Conservation (phyloP, 495 filamentous ascomycete species). For the Aspergillus homomorphus region DNA sequence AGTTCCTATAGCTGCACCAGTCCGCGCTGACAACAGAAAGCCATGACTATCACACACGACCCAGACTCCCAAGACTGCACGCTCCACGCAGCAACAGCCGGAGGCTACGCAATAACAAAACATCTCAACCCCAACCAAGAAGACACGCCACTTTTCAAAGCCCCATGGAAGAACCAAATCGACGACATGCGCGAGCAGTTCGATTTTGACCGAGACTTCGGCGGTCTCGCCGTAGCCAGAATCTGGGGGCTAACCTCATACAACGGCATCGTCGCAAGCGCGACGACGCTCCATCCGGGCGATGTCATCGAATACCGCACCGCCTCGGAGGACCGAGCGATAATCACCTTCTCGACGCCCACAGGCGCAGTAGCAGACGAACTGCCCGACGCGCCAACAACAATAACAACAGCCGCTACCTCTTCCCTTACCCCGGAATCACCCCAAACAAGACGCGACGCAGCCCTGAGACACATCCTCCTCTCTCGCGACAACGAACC, state of each 20-base stretch:
- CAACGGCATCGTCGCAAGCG: conserved; percentile 36
- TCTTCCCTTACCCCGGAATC: neutral
- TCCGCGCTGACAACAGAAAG: conserved; percentile 21
- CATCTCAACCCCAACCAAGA: conserved; percentile 10
- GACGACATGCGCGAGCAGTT: conserved; percentile 39
- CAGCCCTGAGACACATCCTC: conserved; percentile 33
- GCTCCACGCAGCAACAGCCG: conserved; percentile 33
- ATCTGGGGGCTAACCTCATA: conserved; percentile 52
- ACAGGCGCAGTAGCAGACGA: neutral
- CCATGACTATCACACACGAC: conserved; percentile 23
- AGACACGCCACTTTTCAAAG: neutral
- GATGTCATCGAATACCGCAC: conserved; percentile 53
- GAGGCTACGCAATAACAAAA: conserved; percentile 21
- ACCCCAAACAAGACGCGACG: conserved; percentile 15
- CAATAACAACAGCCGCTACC: neutral
- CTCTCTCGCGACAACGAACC: conserved; percentile 12
- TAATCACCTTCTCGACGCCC: conserved; percentile 34
- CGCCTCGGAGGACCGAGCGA: conserved; percentile 34
- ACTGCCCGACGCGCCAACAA: neutral
- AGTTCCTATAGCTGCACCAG: neutral
- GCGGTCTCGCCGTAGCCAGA: conserved; percentile 38
- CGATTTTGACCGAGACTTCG: conserved; percentile 45
- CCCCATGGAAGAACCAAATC: conserved; percentile 34
- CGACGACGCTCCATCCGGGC: conserved; percentile 48
- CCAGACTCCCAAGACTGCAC: conserved; percentile 13